phyloP scores from a whole-genome alignment of 306 rosid genomes.

The Castanea mollissima region DNA sequence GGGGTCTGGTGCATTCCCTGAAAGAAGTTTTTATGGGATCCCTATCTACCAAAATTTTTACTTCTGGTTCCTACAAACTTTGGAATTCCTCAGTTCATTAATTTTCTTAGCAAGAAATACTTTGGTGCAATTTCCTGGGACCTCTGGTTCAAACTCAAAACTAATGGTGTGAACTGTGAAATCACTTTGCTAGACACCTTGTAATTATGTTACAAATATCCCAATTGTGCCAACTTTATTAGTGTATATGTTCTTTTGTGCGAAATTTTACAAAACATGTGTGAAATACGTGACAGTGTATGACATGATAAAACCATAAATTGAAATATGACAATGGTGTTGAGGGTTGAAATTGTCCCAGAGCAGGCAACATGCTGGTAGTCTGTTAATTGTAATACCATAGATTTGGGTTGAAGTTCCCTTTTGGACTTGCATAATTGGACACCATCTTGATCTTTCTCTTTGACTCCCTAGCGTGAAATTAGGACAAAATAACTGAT shows the following conservation, averaged over 20 bases:
- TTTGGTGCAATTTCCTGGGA: too few relatives aligned
- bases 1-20: background rate
- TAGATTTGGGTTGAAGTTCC: background rate
- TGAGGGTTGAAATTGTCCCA: background rate
- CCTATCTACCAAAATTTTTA: conserved; percentile 8
- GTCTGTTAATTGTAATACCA: background rate
- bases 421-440: background rate
- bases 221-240: too few relatives aligned
- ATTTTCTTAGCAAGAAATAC: too few relatives aligned
- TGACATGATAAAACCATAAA: background rate
- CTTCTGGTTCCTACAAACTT: background rate
- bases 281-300: background rate
- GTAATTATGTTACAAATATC: too few relatives aligned
- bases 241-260: too few relatives aligned
- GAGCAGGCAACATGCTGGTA: background rate
- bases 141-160: too few relatives aligned
- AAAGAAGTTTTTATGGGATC: conserved; percentile 17
- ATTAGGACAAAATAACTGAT: background rate
- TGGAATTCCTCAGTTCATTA: too few relatives aligned
- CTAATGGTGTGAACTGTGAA: too few relatives aligned
- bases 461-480: background rate
- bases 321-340: background rate
- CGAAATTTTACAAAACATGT: too few relatives aligned
- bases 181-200: too few relatives aligned
- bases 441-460: background rate